A percentile compares a stretch with the other conserved stretches of the same genome.
phyloP scores from a whole-genome alignment of 78 protist genomes.

The Protostelium mycophagum region DNA sequence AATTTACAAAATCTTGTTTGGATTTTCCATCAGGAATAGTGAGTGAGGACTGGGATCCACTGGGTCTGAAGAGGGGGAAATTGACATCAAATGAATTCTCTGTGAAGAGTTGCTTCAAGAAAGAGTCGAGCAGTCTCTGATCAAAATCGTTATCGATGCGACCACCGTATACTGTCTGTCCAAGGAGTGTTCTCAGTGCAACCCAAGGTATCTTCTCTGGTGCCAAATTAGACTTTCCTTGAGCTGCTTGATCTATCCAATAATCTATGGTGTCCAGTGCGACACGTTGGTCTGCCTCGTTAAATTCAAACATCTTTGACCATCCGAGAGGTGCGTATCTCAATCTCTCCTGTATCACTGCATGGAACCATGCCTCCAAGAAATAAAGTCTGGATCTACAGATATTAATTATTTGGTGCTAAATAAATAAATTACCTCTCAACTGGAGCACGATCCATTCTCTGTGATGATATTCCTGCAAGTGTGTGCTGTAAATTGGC shows the following conservation, averaged over 20 bases:
- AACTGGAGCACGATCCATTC: conserved; percentile 35
- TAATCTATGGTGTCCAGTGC: conserved; percentile 83
- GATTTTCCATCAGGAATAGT: conserved; percentile 52
- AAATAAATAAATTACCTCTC: background rate
- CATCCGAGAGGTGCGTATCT: conserved; percentile 95
- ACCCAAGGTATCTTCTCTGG: conserved; percentile 85
- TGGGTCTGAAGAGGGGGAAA: conserved; percentile 33
- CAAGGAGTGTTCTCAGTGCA: conserved; percentile 75
- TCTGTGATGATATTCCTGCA: conserved; percentile 9
- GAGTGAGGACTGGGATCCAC: background rate
- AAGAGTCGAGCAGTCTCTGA: conserved; percentile 62
- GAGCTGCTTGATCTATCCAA: conserved; percentile 82
- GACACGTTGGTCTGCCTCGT: conserved; percentile 82
- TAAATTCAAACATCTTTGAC: conserved; percentile 90
- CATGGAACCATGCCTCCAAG: conserved; percentile 94
- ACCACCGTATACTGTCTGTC: conserved; percentile 82
- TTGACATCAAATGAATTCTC: conserved; percentile 44
- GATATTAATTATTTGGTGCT: background rate
- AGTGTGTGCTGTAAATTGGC: conserved; percentile 73
- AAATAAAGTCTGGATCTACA: conserved; percentile 85
- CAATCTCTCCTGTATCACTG: conserved; percentile 86
- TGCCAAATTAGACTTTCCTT: conserved; percentile 37
- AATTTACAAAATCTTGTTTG: conserved; percentile 37
- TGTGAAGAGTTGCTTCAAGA: conserved; percentile 72
- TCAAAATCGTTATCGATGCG: conserved; percentile 94